Percentiles rank a stretch among this genome's conserved stretches.
phyloP scores from a whole-genome alignment of 768 basidiomycete genomes.

The Suillus fuscotomentosus region DNA sequence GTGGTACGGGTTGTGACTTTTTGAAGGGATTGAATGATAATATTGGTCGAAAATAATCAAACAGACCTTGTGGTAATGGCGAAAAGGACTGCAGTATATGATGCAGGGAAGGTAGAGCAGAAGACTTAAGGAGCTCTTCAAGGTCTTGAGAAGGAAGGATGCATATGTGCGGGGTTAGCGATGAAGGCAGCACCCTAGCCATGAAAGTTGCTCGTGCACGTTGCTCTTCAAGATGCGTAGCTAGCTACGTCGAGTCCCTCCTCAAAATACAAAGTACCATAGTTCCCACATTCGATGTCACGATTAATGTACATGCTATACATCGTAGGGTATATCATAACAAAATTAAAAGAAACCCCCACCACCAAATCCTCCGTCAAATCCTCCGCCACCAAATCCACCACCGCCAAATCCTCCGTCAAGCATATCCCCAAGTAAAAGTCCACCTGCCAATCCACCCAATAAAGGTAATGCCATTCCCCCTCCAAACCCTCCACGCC shows the following conservation, averaged over 20 bases:
- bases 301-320: neutral
- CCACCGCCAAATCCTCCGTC: conserved; percentile 36
- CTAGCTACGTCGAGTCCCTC: neutral
- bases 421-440: conserved; percentile 46
- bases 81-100: conserved; percentile 83
- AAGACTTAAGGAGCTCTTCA: conserved; percentile 50
- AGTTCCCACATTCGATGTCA: conserved; percentile 1
- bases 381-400: conserved; percentile 22
- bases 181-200: conserved; percentile 60
- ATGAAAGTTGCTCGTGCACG: conserved; percentile 24
- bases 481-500: conserved; percentile 20
- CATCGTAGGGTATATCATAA: neutral
- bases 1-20: conserved; percentile 81
- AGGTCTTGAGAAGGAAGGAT: conserved; percentile 73
- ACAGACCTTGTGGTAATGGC: conserved; percentile 74
- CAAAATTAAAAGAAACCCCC: conserved; percentile 15
- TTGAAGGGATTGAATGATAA: conserved; percentile 7
- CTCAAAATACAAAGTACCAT: neutral
- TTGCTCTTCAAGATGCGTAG: neutral
- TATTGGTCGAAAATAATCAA: conserved; percentile 1
- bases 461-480: conserved; percentile 40
- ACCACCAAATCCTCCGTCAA: conserved; percentile 19
- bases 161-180: conserved; percentile 81
- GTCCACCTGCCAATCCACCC: conserved; percentile 49
- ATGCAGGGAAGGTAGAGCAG: conserved; percentile 66